These are phyloP conservation scores for Fraxinus velutina DNA, from an alignment of 305 asterid genomes.

Conservation along the genomic window DNA sequence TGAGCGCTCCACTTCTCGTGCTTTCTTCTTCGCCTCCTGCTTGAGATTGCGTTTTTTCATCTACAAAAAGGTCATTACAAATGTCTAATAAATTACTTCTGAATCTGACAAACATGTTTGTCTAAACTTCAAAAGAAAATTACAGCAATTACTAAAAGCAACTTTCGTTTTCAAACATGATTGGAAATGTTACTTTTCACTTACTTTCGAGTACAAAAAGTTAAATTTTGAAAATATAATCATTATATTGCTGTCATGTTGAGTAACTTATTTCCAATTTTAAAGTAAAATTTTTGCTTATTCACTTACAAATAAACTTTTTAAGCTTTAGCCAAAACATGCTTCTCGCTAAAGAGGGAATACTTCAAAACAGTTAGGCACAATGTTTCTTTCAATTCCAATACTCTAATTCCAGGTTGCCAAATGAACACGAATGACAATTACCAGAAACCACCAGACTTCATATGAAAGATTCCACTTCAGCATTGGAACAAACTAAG, in stretches of 20 bases:
- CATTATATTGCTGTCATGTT: not conserved
- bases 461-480: not conserved
- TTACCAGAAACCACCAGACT: not conserved
- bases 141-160: not conserved
- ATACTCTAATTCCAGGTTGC: not conserved
- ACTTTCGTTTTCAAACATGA: not conserved
- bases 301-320: not conserved
- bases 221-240: not conserved
- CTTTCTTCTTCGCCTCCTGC: slow-evolving; percentile 60
- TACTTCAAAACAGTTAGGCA: not conserved
- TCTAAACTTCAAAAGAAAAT: not conserved
- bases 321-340: not conserved
- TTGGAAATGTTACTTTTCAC: not conserved
- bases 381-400: not conserved
- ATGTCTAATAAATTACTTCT: not conserved
- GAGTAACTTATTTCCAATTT: not conserved
- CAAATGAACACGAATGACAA: not conserved
- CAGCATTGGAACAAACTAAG: not conserved
- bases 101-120: not conserved
- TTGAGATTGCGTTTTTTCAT: slow-evolving; percentile 55
- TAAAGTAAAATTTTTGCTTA: not conserved
- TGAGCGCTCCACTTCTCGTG: slow-evolving; percentile 48
- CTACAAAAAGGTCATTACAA: slow-evolving; percentile 35
- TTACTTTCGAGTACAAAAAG: not conserved
- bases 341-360: not conserved